Percentiles rank a stretch among this genome's conserved stretches.
These are phyloP conservation scores for Psilocybe tampanensis DNA, from an alignment of 768 basidiomycete genomes.

Conservation along the genomic window DNA sequence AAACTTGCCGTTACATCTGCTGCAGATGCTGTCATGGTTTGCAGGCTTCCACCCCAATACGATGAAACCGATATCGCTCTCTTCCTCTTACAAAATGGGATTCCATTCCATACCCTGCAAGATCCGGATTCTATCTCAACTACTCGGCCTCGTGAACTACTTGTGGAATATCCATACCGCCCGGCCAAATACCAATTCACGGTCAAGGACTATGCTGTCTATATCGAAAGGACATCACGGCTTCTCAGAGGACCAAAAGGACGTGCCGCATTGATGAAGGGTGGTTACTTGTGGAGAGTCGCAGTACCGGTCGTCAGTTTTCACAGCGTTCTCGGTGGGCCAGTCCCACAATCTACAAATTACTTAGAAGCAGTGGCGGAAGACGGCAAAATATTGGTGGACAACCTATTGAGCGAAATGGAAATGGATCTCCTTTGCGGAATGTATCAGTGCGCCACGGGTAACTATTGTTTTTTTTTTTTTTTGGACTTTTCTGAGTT, in stretches of 20 bases:
- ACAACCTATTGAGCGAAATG: not conserved
- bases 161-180: not conserved
- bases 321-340: not conserved
- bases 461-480: not conserved
- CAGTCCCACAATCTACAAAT: not conserved
- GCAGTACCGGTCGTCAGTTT: not conserved
- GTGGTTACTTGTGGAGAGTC: conserved; percentile 12
- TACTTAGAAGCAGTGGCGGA: not conserved
- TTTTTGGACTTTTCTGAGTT: too few species aligned
- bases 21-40: not conserved
- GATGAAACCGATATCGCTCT: not conserved
- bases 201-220: not conserved
- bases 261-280: conserved; percentile 7
- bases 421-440: not conserved
- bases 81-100: not conserved
- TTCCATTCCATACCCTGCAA: conserved; percentile 1
- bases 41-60: not conserved
- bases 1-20: not conserved
- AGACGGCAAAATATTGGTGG: not conserved
- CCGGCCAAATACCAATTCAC: not conserved
- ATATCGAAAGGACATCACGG: not conserved
- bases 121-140: too few species aligned
- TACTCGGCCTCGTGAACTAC: too few species aligned
- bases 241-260: not conserved
- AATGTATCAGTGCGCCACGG: not conserved